Evolutionary conservation across 345 rosid genomes (phyloP), one percentile per base, ranked within the genome.

Genomic region (Passiflora organensis): DNA sequence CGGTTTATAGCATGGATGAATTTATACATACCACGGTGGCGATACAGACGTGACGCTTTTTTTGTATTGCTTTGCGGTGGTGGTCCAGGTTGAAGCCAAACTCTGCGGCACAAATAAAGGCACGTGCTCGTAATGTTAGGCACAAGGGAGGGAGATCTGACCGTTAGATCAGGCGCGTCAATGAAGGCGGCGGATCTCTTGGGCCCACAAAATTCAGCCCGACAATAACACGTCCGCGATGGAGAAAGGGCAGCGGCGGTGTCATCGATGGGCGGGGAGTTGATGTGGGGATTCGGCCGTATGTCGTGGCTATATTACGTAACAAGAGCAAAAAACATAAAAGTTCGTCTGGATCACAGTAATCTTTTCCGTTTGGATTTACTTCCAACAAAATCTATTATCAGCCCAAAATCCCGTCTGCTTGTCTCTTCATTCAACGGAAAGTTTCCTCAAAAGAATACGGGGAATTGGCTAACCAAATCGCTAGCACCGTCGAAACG

Each of bases 251-350:
- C 50, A 57, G 51, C 18, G 32, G 56, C 47, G 34, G 34, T 3
- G 34, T 28, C n/a, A 28, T 28, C 34, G 34, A 28, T 28, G 3
- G 3, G 3, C 34, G 34, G 34, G 34, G 34, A 28, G 34, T 52
- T 28, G 43, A 65, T 56, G 60, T 67, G 48, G 68, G 80, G 80
- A n/a, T n/a, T n/a, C 81, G 67, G 51, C 74, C 80, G 72, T 63
- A 74, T 73, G 70, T 67, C 53, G 59, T 51, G 72, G 34, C 52
- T 57, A 11, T 10, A 50, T 48, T 60, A 15, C 24, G 34, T 0
- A 1, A 32, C 2, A 1, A 10, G 2, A n/a, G n/a, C n/a, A n/a
- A 19, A 15, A 11, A 19, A 28, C 25, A 28, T 0, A 32, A 59
- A 10, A 23, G 3, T 28, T 2, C 3, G 8, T 28, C 5, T 28